Evolutionary conservation across 176 grass and related monocot species (phyloP).

Genomic region (Oryza glaberrima): DNA sequence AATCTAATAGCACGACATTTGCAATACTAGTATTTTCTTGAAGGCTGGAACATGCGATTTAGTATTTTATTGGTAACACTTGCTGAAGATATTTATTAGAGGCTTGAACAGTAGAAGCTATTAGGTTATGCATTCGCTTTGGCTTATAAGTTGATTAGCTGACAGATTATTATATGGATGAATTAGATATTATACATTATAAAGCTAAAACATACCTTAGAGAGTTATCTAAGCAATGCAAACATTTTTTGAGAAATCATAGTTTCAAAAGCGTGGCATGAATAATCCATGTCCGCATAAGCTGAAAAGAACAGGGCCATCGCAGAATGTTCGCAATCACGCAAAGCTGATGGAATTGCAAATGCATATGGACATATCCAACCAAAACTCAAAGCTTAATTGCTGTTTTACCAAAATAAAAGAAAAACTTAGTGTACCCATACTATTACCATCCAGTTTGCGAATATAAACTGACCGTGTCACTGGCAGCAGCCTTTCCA

Average conservation of each 20-base stretch:
- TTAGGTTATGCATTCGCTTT: neutral
- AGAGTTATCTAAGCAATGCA: too few species aligned
- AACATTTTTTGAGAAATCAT: too few species aligned
- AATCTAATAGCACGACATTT: neutral
- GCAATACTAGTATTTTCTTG: neutral
- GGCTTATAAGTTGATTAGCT: too few species aligned
- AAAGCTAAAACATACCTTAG: too few species aligned
- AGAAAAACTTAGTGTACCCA: too few species aligned
- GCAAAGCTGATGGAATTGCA: constrained; percentile 4
- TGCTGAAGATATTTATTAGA: neutral
- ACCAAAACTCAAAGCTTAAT: constrained; percentile 1
- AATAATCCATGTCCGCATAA: too few species aligned
- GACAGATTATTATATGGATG: too few species aligned
- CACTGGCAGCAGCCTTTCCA: constrained; percentile 48
- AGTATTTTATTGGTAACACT: neutral
- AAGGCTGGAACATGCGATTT: neutral
- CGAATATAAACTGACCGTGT: constrained; percentile 59
- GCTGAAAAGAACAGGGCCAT: neutral
- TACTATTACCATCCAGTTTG: neutral
- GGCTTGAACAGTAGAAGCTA: neutral
- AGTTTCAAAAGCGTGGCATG: too few species aligned
- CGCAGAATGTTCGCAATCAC: neutral
- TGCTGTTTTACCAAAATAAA: too few species aligned
- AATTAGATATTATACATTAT: too few species aligned
- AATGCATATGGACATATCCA: constrained; percentile 20